Conservation (phyloP, 805 yeast genomes). For the Candida sphagnicola region DNA sequence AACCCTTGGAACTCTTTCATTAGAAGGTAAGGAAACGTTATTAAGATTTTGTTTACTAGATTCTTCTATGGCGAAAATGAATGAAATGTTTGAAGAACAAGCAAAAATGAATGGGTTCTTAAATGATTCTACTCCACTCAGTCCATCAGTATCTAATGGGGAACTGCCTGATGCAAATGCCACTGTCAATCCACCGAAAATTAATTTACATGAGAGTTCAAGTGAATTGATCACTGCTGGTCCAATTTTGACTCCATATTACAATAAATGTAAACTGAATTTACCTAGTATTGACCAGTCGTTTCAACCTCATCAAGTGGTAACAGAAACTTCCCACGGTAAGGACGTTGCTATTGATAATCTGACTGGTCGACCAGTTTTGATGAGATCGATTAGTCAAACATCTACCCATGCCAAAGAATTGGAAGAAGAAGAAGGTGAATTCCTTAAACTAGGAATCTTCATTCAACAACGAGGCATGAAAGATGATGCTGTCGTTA, state of each 20-base stretch:
- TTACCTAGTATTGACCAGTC: constrained; percentile 20
- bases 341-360: constrained; percentile 55
- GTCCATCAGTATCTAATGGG: neutral
- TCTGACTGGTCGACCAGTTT: constrained; percentile 67
- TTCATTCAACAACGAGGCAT: constrained; percentile 65
- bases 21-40: constrained; percentile 54
- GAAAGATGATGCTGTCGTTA: constrained; percentile 9
- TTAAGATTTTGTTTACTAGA: constrained; percentile 52
- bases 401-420: constrained; percentile 65
- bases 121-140: constrained; percentile 10
- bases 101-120: constrained; percentile 12
- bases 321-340: constrained; percentile 58
- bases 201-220: constrained; percentile 42
- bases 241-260: constrained; percentile 48
- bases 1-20: constrained; percentile 42
- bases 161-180: neutral
- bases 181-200: neutral
- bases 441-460: constrained; percentile 81
- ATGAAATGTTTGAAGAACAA: constrained; percentile 46
- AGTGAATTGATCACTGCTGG: constrained; percentile 50
- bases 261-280: too few relatives aligned
- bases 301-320: constrained; percentile 66
- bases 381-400: constrained; percentile 60
- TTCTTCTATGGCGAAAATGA: constrained; percentile 50
- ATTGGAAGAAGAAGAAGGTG: constrained; percentile 91